Evolutionary conservation across 2,329 filamentous ascomycete species (phyloP), one percentile per base, ranked within the genome.

Genomic region (Epichloe sylvatica): DNA sequence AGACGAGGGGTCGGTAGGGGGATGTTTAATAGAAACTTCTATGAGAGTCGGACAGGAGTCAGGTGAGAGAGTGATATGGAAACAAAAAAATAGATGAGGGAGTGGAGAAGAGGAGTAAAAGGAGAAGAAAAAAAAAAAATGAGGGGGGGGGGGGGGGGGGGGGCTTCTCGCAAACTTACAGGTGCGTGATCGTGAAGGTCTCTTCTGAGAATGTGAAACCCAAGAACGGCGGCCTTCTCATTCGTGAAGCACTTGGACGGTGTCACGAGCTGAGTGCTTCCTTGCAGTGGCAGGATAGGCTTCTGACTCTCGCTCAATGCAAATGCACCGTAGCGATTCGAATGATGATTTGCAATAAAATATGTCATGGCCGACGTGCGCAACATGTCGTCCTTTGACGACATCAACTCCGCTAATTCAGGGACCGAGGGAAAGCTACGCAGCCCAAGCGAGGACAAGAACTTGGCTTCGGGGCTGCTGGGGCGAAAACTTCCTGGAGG

Each of bases 181-280:
- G 64, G 72, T 15, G 89, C 86, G 69, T 97, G 87, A 11, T 76
- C 69, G 52, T 86, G 82, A n/a, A 97, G 73, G 54, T 92, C 86
- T 45, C 70, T 76, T 53, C 79, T 76, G 35, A 98, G 69, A 17
- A 95, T 83, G 25, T 81, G 74, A 59, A 94, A 97, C 0, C 86
- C 87, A 47, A 98, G 74, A 4, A 94, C 72, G 1, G 83, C 74
- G 21, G 86, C 86, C 40, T 77, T 77, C 38, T 83, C 78, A 56
- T 97, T 91, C 1, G 82, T 88, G 61, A 87, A 98, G 60, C 90
- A 96, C 51, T 81, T 77, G 1, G 76, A 78, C 0, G 91, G 90
- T 1, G 75, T 68, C 1, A 88, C 85, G 30, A 95, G 71, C 49
- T 79, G 75, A 3, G 73, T 69, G n/a, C 77, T 75, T 15, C 80